Base-by-base conservation (phyloP, 352 stramenopile species). In the Phytophthora pluvialis region DNA sequence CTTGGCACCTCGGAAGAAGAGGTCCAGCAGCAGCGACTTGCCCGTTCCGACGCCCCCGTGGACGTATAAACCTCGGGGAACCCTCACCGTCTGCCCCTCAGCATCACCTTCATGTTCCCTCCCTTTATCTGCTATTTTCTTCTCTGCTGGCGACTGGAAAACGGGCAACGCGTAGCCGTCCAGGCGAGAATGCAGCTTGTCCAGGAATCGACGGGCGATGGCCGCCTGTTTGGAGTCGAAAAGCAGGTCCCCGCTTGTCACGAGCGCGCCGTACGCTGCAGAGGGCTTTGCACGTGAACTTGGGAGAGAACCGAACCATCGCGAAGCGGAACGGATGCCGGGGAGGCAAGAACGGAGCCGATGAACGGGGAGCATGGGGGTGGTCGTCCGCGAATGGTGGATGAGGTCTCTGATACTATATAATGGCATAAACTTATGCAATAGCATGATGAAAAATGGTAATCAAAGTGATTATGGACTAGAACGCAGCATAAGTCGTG, bases 1-100 rank as follows among this genome's bases (percentile, higher is more conserved):
- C 0, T 59, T 57, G 16, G 86, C 69, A 33, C 78, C 58, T 15
- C 85, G 63, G 66, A 91, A 98, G 67, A 99, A 98, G 13, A 98
- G 64, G 70, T 99, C 94, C 90, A 99, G 97, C 10, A 99, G 80
- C 82, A 99, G 97, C 11, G 91, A 97, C 76, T 99, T 99, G 33
- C 97, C 97, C 9, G 89, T 98, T 39, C 97, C 97, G 8, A 99
- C 96, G 43, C 89, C 75, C 47, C 97, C 97, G 64, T 98, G 80
- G 35, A 99, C 60, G 80, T 99, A 99, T 18, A 99, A 69, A 15
- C 97, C 97, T 46, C 93, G 70, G 18, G 84, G 84, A 26, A 95
- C 77, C 54, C 82, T 63, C 29, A 90, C 77, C 21, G 44, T 13
- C 25, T 71, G 50, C 10, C 63, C 46, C 13, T 40, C 15, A 7